A percentile compares a stretch with the other conserved stretches of the same genome.
Evolutionary conservation across 176 grass and related monocot species (phyloP).

Genomic region (Neostapfia colusana): DNA sequence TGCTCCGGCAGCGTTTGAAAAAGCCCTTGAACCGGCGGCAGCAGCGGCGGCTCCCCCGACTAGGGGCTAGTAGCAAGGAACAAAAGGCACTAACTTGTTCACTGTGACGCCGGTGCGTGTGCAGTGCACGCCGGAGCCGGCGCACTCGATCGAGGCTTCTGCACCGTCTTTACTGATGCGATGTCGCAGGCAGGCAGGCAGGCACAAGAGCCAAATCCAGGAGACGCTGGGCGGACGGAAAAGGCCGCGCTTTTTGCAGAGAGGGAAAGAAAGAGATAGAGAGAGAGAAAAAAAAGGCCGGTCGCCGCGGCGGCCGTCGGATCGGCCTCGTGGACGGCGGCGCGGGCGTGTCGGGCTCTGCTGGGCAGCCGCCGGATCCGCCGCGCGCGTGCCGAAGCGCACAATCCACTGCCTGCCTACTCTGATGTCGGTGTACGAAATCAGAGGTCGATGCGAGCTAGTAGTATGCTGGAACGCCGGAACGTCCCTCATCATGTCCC

Average conservation of each 20-base stretch:
- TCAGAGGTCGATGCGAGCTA: no score
- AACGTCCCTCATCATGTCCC: neutral
- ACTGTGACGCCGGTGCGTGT: no score
- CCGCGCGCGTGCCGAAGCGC: constrained; percentile 36
- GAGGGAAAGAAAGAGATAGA: no score
- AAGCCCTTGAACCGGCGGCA: neutral
- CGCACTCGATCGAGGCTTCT: neutral
- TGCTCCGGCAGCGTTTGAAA: neutral
- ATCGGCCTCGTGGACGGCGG: no score
- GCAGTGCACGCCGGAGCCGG: neutral
- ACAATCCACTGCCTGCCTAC: constrained; percentile 4
- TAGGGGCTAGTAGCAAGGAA: neutral
- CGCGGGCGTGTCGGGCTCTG: no score
- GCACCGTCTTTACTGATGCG: neutral
- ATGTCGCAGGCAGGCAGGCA: neutral
- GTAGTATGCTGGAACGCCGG: no score
- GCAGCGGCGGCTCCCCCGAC: neutral
- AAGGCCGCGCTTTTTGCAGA: neutral
- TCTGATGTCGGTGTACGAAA: no score
- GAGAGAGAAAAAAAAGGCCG: no score
- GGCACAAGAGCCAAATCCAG: neutral
- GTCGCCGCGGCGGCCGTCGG: no score
- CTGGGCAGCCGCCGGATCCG: constrained; percentile 21
- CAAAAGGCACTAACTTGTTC: no score
- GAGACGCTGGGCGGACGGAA: neutral